Evolutionary conservation across 2,329 filamentous ascomycete species (phyloP), one percentile per base, ranked within the genome.

Genomic region (Fusarium abutilonis): DNA sequence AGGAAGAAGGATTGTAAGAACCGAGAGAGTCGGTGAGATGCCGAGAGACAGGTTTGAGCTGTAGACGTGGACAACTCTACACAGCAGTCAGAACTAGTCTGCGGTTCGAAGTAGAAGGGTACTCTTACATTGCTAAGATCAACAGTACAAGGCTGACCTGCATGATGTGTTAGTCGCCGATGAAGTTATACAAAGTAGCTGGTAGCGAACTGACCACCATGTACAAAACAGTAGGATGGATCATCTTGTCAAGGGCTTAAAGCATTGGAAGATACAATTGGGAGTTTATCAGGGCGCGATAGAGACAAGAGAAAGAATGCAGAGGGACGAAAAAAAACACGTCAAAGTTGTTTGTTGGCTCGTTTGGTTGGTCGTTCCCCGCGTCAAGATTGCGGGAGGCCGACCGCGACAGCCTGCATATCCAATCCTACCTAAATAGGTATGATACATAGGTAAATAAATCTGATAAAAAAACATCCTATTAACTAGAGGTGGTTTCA

Each of bases 1-100:
- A 35, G 80, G 79, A 3, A 81, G 75, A 40, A 81, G 56, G 43
- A 76, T 72, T 15, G 75, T 71, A 13, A 78, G 54, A 49, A 79
- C 64, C 23, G 78, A 77, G 9, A 78, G 47, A 41, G 41, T 53
- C 0, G 75, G 67, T 2, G 76, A 70, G 47, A 80, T 64, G 26
- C 78, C 78, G 7, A 82, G 77, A 21, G 77, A 79, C 36, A 81
- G 75, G 45, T 69, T 70, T 14, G 71, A 56, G 53, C 69, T 72
- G 60, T 75, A 73, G 66, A 78, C 67, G 64, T 80, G 77, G 47
- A 77, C 69, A 64, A 77, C 71, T 11, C 79, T 81, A 52, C 14
- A 26, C 9, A 15, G 38, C 23, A 47, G 34, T 63, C n/a, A 50
- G 58, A 39, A 34, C 9, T 36, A 9, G 38, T 32, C 36, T 26